phyloP scores from a whole-genome alignment of 352 stramenopile genomes.

The Phytopythium oedochilum region DNA sequence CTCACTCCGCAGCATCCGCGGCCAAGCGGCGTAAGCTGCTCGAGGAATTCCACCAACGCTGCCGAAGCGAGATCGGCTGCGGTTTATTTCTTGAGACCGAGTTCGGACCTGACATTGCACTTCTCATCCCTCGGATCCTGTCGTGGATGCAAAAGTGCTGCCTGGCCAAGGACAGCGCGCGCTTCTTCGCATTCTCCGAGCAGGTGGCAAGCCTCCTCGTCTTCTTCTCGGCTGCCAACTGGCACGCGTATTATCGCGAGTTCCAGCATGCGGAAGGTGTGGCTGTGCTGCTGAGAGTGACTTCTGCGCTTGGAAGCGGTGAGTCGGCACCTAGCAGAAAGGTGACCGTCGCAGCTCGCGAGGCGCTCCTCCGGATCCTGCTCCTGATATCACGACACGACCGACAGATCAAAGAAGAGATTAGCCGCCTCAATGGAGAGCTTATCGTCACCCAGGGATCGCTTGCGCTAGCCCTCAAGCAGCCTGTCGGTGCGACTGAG shows the following conservation, averaged over 20 bases:
- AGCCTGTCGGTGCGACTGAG: slow-evolving; percentile 10
- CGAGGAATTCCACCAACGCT: slow-evolving; percentile 38
- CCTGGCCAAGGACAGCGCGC: background rate
- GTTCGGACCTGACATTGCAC: slow-evolving; percentile 36
- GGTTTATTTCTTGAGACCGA: slow-evolving; percentile 29
- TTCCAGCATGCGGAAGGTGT: slow-evolving; percentile 55
- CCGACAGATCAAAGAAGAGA: slow-evolving; percentile 34
- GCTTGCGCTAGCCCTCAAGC: slow-evolving; percentile 13
- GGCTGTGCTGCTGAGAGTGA: slow-evolving; percentile 33
- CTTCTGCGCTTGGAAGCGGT: slow-evolving; percentile 18
- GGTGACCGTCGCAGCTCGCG: slow-evolving; percentile 17
- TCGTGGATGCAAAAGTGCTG: slow-evolving; percentile 62
- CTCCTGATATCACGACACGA: slow-evolving; percentile 36
- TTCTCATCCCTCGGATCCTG: slow-evolving; percentile 58
- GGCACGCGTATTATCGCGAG: slow-evolving; percentile 35
- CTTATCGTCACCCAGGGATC: slow-evolving; percentile 35
- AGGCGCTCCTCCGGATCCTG: slow-evolving; percentile 31
- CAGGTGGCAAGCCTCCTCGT: slow-evolving; percentile 46
- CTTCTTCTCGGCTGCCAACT: slow-evolving; percentile 37
- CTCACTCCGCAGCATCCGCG: slow-evolving; percentile 26
- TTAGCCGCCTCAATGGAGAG: slow-evolving; percentile 41
- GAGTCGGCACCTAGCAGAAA: slow-evolving; percentile 5
- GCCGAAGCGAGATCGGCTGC: slow-evolving; percentile 13
- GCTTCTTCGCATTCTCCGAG: slow-evolving; percentile 27
- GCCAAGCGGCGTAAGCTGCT: slow-evolving; percentile 48